Base-by-base conservation (phyloP, 2,329 filamentous ascomycete genomes). In the Trichoderma sp. region DNA sequence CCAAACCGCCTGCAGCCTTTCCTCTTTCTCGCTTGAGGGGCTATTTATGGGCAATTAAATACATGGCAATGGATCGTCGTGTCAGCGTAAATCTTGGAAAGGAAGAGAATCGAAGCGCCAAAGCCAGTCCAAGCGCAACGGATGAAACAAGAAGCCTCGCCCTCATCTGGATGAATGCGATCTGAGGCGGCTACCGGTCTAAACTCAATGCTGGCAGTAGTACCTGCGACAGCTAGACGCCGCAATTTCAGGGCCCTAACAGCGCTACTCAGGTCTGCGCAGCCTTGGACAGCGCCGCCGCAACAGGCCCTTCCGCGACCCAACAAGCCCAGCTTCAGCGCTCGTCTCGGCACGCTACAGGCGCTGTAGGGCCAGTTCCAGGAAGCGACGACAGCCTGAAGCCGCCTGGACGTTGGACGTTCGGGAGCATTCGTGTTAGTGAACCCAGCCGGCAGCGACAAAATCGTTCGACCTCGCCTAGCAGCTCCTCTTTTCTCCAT, bases 401-500 rank as follows among this genome's bases (percentile, higher is more conserved):
- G 53, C 14, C 69, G 49, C 57, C 65, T 47, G 16, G 59, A 43
- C 53, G 31, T 24, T 60, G 21, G 52, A 55, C 53, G 31, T 24
- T 60, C 55, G 29, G 61, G 49, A 52, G 47, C 68, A 47, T 56
- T 62, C 70, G 57, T 71, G 70, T 71, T 71, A 70, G 67, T 71
- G 70, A 71, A 53, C 68, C 73, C 74, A 74, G 68, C 72, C 72
- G 71, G 74, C 75, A 76, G 74, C 76, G 78, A 79, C 80, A 80
- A 81, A 81, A 70, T 81, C 79, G 75, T 77, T 77, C 76, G 76
- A 78, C 79, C 75, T 80, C 76, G 72, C 74, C 76, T 75, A 74
- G 76, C 78, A 71, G 71, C 74, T 81, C 80, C 80, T 82, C 80
- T 81, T 81, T 81, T 82, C 80, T 79, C 77, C 78, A 78, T 80